phyloP scores from a whole-genome alignment of 306 rosid genomes.

The Cicer judaicum region DNA sequence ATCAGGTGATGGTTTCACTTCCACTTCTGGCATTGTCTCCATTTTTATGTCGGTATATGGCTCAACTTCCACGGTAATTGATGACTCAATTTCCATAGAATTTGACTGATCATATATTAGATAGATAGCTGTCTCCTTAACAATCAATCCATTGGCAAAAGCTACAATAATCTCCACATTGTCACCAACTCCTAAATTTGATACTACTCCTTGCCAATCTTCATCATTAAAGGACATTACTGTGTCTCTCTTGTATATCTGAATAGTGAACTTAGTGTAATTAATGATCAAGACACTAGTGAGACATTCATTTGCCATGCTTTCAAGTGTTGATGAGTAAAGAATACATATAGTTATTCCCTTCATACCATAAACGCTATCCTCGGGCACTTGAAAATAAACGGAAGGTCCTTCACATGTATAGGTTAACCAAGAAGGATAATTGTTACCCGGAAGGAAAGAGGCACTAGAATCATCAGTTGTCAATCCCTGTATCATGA shows the following conservation, averaged over 20 bases:
- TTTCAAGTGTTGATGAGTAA: constrained; percentile 22
- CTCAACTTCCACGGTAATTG: neutral
- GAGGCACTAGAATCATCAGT: neutral
- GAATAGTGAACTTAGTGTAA: constrained; percentile 35
- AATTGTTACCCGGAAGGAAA: constrained; percentile 35
- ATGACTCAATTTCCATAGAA: neutral
- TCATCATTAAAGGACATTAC: constrained; percentile 31
- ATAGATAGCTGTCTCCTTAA: constrained; percentile 26
- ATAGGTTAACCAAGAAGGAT: constrained; percentile 35
- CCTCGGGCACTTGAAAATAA: constrained; percentile 31
- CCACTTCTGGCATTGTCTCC: neutral
- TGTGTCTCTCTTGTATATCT: constrained; percentile 32
- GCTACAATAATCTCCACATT: constrained; percentile 29
- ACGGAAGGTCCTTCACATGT: constrained; percentile 10
- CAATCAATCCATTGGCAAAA: neutral
- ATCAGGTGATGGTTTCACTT: neutral
- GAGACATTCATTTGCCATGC: constrained; percentile 4
- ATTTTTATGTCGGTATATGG: neutral
- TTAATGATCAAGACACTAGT: constrained; percentile 23
- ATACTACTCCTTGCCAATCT: constrained; percentile 28
- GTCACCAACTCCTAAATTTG: constrained; percentile 31
- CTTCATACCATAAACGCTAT: neutral
- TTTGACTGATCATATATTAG: constrained; percentile 13
- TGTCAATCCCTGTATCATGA: constrained; percentile 26
- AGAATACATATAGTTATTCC: constrained; percentile 36